Base-by-base conservation (phyloP, 2,329 filamentous ascomycete species). In the Diaporthe velutina region DNA sequence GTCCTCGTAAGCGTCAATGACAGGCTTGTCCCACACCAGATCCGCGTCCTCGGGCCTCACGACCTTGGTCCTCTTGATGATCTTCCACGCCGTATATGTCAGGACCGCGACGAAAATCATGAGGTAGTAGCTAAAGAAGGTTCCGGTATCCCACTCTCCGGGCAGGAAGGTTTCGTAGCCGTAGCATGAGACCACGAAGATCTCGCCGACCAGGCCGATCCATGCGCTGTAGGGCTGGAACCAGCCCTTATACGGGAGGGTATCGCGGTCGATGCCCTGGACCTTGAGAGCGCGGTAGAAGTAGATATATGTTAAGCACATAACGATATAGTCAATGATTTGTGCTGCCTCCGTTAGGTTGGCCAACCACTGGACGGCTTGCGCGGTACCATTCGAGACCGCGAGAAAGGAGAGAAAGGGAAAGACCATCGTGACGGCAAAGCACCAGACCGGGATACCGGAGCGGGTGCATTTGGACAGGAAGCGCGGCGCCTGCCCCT, bases 381-480 rank as follows among this genome's bases (percentile, higher is more conserved):
- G 71, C 40, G 70, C 67, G 28, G 75, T 74, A 38, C 75, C 75
- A 67, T 66, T 76, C 38, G 75, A 76, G n/a, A 76, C 61, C 22
- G 64, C 73, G 6, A 76, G 70, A 40, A 76, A 76, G 0, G 75
- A 76, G 38, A 90, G 82, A 71, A 88, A 82, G 6, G 88, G 87
- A 81, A 90, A 89, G 28, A 86, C 77, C 85, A 90, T 89, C 70
- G 89, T 87, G 9, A 90, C 78, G 35, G 77, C 79, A 81, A 92
- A 90, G 79, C 88, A 89, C 80, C 87, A 91, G 77, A 92, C 86
- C 13, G 90, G 90, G 0, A 92, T 90, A 79, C 92, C 92, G 19
- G 88, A 87, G 77, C 85, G 87, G 13, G 88, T 93, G 80, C 88
- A 91, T 80, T 89, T 88, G 75, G 86, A 85, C 35, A 93, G 85